Conservation (phyloP, 2,329 filamentous ascomycete species). For the Paracorniculantispora psalliotae region DNA sequence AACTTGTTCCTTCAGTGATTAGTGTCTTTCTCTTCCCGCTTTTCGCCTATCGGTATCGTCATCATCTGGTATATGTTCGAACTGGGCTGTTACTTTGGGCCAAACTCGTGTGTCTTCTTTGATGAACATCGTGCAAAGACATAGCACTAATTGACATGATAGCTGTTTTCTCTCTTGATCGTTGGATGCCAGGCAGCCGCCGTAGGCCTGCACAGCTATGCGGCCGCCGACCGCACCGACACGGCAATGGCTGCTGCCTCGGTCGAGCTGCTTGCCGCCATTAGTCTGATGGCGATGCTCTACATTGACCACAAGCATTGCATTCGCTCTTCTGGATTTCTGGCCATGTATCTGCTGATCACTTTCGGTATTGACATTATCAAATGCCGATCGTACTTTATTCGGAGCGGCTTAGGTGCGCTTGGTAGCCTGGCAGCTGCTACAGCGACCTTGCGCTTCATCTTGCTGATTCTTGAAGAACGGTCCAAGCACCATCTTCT, state of each 20-base stretch:
- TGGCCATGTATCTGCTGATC: conserved; percentile 27
- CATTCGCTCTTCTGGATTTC: conserved; percentile 26
- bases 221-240: not conserved
- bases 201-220: not conserved
- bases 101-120: not conserved
- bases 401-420: conserved; percentile 19
- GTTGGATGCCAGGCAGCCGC: not conserved
- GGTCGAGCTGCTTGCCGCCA: not conserved
- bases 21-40: not conserved
- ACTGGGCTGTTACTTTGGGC: not conserved
- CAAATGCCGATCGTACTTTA: conserved; percentile 27
- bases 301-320: conserved; percentile 27
- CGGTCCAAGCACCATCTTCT: conserved; percentile 20
- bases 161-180: not conserved
- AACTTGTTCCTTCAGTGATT: not conserved
- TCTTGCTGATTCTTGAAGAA: conserved; percentile 28
- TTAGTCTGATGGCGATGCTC: not conserved
- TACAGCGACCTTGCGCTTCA: conserved; percentile 22
- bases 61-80: not conserved
- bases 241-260: not conserved
- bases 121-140: not conserved
- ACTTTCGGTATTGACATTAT: conserved; percentile 29
- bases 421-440: conserved; percentile 25
- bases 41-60: not conserved
- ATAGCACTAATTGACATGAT: not conserved